These are phyloP conservation scores for Nitzschia sp. DNA, from an alignment of 108 stramenopile genomes.

Conservation along the genomic window DNA sequence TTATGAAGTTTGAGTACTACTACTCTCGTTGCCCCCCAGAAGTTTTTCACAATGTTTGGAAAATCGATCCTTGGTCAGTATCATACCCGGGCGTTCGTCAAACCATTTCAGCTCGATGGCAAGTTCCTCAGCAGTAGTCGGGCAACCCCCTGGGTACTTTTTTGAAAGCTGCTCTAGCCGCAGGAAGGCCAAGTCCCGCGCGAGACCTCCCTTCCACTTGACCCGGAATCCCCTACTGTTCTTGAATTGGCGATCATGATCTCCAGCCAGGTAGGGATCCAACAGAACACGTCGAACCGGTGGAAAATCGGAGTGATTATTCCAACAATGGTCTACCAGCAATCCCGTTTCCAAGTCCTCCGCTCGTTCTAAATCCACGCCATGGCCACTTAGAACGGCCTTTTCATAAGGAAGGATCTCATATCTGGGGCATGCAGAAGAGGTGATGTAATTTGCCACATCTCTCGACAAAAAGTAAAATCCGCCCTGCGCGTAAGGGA, in stretches of 20 bases:
- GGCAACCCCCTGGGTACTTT: background rate
- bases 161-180: background rate
- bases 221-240: background rate
- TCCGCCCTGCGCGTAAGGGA: conserved; percentile 15
- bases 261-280: background rate
- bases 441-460: conserved; percentile 16
- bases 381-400: background rate
- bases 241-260: background rate
- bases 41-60: no score
- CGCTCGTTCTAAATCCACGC: background rate
- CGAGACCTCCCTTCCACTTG: background rate
- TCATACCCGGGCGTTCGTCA: background rate
- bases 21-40: no score
- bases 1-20: no score
- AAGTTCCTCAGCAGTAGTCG: background rate
- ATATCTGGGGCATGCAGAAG: conserved; percentile 9
- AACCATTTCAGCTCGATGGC: background rate
- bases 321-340: background rate
- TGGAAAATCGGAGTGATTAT: background rate
- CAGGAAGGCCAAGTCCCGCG: background rate
- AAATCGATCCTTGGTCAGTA: background rate
- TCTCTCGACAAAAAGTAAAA: conserved; percentile 30
- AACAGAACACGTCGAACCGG: background rate
- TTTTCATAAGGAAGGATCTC: background rate
- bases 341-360: background rate